A percentile compares a stretch with the other conserved stretches of the same genome.
Conservation (phyloP, 1,284 basidiomycete genomes). For the Neotropicomus parvogracilis region DNA sequence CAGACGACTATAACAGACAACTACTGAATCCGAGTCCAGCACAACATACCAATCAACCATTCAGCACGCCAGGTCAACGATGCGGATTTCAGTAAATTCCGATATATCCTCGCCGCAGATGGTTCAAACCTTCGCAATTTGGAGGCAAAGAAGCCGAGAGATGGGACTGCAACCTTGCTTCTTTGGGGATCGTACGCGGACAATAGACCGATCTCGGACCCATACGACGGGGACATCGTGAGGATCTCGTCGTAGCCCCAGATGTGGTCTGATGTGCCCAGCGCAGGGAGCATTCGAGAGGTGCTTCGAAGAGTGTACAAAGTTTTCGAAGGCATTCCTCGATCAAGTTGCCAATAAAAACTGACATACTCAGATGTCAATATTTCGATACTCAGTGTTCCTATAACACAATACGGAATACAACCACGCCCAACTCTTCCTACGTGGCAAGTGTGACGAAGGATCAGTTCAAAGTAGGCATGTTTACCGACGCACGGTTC, state of each 20-base stretch:
- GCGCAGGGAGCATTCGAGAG: slow-evolving; percentile 49
- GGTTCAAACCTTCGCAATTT: slow-evolving; percentile 60
- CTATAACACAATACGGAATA: slow-evolving; percentile 10
- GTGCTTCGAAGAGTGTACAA: slow-evolving; percentile 61
- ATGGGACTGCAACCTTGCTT: slow-evolving; percentile 53
- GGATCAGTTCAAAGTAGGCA: slow-evolving; percentile 58
- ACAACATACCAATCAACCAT: slow-evolving; percentile 58
- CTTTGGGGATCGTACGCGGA: slow-evolving; percentile 77
- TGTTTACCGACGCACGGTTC: slow-evolving; percentile 73
- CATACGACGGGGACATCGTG: slow-evolving; percentile 71
- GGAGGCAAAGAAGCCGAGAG: slow-evolving; percentile 49
- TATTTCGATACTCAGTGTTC: background rate
- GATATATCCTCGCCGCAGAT: slow-evolving; percentile 71
- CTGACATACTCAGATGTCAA: slow-evolving; percentile 13
- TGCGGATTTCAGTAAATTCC: slow-evolving; percentile 61
- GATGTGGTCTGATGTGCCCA: background rate
- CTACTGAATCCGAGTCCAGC: slow-evolving; percentile 36
- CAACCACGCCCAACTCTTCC: slow-evolving; percentile 2
- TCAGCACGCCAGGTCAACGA: slow-evolving; percentile 54
- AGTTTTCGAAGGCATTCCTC: slow-evolving; percentile 71
- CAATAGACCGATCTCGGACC: slow-evolving; percentile 61
- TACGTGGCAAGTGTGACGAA: background rate
- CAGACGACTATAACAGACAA: background rate
- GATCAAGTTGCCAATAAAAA: slow-evolving; percentile 48
- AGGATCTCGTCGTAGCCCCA: slow-evolving; percentile 18